Evolutionary conservation across 352 stramenopile genomes (phyloP).

Genomic region (Nothophytophthora sp.): DNA sequence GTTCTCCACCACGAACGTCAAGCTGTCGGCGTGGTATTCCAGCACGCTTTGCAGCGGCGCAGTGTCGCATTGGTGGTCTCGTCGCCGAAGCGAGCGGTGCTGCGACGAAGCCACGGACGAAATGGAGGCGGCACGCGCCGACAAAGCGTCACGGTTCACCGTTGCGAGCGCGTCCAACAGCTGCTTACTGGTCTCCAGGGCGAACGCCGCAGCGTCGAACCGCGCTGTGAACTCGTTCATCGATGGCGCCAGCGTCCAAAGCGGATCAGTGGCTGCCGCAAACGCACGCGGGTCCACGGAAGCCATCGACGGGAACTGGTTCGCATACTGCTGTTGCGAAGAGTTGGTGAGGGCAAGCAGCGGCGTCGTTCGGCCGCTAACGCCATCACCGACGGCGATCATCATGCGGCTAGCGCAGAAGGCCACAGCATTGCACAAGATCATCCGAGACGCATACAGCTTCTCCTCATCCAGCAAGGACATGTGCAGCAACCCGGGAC

Average conservation of each 20-base stretch:
- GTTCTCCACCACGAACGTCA: constrained; percentile 80
- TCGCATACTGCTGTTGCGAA: constrained; percentile 23
- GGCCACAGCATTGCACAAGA: constrained; percentile 73
- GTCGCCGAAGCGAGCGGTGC: constrained; percentile 22
- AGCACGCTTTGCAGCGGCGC: constrained; percentile 50
- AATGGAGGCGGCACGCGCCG: constrained; percentile 13
- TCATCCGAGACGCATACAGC: constrained; percentile 79
- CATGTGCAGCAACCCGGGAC: constrained; percentile 46
- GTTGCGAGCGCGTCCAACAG: constrained; percentile 30
- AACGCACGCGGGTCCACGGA: constrained; percentile 57
- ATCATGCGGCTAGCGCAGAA: constrained; percentile 81
- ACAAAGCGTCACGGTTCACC: constrained; percentile 19
- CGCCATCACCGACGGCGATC: constrained; percentile 44
- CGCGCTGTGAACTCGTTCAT: constrained; percentile 62
- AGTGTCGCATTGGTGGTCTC: constrained; percentile 42
- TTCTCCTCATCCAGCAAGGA: constrained; percentile 81
- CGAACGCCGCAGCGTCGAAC: constrained; percentile 48
- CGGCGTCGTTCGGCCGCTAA: constrained; percentile 35
- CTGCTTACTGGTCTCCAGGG: constrained; percentile 53
- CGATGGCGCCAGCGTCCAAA: constrained; percentile 61
- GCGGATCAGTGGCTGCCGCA: constrained; percentile 52
- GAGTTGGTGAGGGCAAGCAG: constrained; percentile 52
- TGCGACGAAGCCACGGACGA: constrained; percentile 21
- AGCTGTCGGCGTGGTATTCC: constrained; percentile 78
- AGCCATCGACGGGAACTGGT: constrained; percentile 50